phyloP scores from a whole-genome alignment of 1,284 basidiomycete species.

The Ustanciosporium gigantosporum region DNA sequence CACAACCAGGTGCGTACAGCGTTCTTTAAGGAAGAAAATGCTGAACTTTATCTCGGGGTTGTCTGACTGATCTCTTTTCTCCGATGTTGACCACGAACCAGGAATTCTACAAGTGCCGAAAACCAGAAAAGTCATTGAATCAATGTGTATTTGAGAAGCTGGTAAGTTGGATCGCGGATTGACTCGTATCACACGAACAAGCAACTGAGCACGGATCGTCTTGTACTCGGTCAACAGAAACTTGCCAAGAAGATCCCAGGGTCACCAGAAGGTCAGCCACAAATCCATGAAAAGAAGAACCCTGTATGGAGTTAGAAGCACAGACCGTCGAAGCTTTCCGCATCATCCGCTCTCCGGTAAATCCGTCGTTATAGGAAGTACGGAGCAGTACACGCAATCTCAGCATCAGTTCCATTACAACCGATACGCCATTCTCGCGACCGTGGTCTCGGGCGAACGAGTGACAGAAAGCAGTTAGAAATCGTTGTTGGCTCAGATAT shows the following conservation, averaged over 20 bases:
- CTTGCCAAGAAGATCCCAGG: slow-evolving; percentile 91
- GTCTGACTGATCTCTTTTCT: not conserved
- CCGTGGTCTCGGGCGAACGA: no score
- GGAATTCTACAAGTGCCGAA: slow-evolving; percentile 89
- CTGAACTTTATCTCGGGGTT: no score
- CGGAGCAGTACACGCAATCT: no score
- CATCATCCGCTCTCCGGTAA: not conserved
- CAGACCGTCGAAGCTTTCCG: not conserved
- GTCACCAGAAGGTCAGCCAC: slow-evolving; percentile 78
- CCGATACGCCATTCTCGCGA: no score
- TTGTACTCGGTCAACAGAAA: no score
- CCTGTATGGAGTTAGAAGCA: slow-evolving; percentile 67
- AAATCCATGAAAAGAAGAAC: slow-evolving; percentile 85
- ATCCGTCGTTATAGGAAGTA: no score
- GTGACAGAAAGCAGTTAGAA: no score
- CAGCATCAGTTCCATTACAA: no score
- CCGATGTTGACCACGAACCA: slow-evolving; percentile 59
- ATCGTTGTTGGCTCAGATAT: no score
- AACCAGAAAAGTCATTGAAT: slow-evolving; percentile 86
- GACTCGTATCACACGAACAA: not conserved
- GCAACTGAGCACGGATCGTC: no score
- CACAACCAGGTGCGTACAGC: slow-evolving; percentile 81
- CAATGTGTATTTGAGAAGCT: slow-evolving; percentile 96
- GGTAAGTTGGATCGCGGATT: slow-evolving; percentile 45
- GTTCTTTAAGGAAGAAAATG: no score